These are phyloP conservation scores for Trapa bicornis DNA, from an alignment of 345 rosid species.

Conservation along the genomic window DNA sequence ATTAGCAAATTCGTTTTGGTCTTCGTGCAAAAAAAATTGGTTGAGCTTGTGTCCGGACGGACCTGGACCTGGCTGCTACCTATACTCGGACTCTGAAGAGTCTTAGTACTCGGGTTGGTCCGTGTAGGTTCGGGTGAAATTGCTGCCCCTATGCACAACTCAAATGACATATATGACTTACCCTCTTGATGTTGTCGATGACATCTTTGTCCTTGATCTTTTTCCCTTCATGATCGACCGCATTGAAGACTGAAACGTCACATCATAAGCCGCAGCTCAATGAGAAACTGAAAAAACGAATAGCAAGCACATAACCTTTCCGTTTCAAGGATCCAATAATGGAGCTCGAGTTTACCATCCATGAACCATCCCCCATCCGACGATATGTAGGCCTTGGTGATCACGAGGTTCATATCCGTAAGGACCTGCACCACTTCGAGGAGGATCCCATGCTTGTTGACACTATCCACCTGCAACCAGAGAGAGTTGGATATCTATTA, in stretches of 20 bases:
- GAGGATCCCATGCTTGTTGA: constrained; percentile 29
- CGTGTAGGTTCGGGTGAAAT: too few relatives aligned
- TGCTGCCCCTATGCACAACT: too few relatives aligned
- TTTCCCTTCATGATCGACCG: constrained; percentile 47
- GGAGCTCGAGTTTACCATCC: constrained; percentile 27
- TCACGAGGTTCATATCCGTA: constrained; percentile 30
- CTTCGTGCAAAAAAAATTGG: too few relatives aligned
- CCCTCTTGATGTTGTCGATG: constrained; percentile 28
- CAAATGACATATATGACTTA: constrained; percentile 6
- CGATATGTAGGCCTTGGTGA: constrained; percentile 38
- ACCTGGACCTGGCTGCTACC: too few relatives aligned
- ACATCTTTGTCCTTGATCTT: constrained; percentile 55
- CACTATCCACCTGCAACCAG: constrained; percentile 26
- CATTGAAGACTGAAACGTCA: constrained; percentile 35
- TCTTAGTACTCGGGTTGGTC: too few relatives aligned
- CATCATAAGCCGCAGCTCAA: not conserved
- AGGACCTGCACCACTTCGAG: constrained; percentile 44
- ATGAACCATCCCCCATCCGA: constrained; percentile 47
- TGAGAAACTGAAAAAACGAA: not conserved
- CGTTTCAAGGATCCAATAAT: not conserved
- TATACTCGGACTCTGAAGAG: too few relatives aligned
- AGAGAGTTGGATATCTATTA: not conserved
- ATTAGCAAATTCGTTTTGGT: too few relatives aligned
- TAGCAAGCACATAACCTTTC: not conserved
- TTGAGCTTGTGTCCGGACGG: too few relatives aligned